Percentiles rank a stretch among this genome's conserved stretches.
These are phyloP conservation scores for Kazachstania psychrophila DNA, from an alignment of 805 yeast species.

Conservation along the genomic window DNA sequence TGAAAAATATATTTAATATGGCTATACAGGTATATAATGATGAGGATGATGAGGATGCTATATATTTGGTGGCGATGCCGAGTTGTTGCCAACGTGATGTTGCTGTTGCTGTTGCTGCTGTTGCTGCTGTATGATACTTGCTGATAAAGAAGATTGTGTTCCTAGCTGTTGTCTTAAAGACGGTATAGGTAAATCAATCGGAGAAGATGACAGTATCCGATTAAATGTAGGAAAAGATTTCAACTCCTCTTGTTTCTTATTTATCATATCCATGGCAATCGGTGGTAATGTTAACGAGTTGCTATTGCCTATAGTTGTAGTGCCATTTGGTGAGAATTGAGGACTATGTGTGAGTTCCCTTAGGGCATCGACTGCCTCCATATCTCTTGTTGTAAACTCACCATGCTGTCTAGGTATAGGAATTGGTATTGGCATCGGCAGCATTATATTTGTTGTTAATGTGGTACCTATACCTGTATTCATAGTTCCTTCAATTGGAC, in stretches of 20 bases:
- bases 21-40: too few species aligned
- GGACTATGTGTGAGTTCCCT: conserved; percentile 22
- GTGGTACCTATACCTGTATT: not conserved
- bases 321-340: conserved; percentile 2
- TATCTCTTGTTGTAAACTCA: conserved; percentile 13
- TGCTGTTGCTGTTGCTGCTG: too few species aligned
- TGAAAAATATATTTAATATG: too few species aligned
- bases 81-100: too few species aligned
- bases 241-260: not conserved
- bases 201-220: conserved; percentile 3
- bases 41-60: too few species aligned
- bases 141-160: too few species aligned
- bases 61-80: too few species aligned
- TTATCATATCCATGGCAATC: not conserved
- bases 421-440: not conserved
- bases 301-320: too few species aligned
- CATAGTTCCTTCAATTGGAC: not conserved
- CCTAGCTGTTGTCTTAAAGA: too few species aligned
- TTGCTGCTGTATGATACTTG: too few species aligned
- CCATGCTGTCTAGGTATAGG: not conserved
- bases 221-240: conserved; percentile 6
- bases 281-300: conserved; percentile 4
- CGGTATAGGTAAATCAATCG: too few species aligned
- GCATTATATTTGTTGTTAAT: not conserved
- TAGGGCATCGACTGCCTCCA: conserved; percentile 24